These are phyloP conservation scores for Saitozyma podzolica DNA, from an alignment of 768 basidiomycete species.

Conservation along the genomic window DNA sequence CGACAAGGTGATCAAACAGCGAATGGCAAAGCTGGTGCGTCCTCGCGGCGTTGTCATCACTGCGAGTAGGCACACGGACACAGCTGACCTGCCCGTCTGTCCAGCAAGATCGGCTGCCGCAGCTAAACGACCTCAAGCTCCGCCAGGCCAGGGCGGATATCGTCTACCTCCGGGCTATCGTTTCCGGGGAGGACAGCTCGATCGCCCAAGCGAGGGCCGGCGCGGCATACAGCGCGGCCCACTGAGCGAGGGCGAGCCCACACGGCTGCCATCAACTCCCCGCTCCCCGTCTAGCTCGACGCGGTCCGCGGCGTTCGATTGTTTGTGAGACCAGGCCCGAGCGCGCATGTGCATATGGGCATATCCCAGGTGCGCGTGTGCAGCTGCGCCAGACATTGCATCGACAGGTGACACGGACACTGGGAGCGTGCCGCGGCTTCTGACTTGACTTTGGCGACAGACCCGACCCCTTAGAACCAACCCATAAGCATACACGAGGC, in stretches of 20 bases:
- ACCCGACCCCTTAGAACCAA: neutral
- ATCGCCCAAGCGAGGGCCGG: constrained; percentile 18
- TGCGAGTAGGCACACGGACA: neutral
- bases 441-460: too few species aligned
- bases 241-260: neutral
- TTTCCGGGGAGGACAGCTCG: constrained; percentile 11
- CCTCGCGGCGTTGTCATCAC: too few species aligned
- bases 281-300: too few species aligned
- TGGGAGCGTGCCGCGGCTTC: too few species aligned
- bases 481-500: neutral
- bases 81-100: neutral
- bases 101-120: constrained; percentile 5
- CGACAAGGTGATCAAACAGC: constrained; percentile 12
- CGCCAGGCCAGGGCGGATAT: constrained; percentile 31
- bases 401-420: too few species aligned
- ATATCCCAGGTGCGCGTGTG: too few species aligned
- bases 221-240: constrained; percentile 4
- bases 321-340: constrained; percentile 7
- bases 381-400: too few species aligned
- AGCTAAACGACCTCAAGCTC: constrained; percentile 14
- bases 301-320: neutral
- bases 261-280: too few species aligned
- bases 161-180: constrained; percentile 19
- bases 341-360: neutral
- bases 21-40: constrained; percentile 25